Evolutionary conservation across 78 protist species (phyloP), one percentile per base, ranked within the genome.

Genomic region (Thecamonas trahens): DNA sequence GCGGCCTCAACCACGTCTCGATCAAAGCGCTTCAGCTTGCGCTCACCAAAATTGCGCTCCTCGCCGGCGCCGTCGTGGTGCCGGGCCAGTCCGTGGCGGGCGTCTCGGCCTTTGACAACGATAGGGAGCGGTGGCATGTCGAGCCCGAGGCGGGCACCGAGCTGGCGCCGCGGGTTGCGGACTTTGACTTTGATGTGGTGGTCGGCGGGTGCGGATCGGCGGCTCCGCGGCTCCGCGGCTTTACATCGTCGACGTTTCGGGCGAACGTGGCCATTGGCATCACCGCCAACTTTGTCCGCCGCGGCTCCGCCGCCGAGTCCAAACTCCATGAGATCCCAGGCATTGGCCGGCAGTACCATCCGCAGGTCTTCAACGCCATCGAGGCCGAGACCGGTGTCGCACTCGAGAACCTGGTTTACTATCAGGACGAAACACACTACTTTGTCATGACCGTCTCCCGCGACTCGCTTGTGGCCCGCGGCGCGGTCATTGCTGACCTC

Each of bases 1-100:
- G 55, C 20, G 55, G 55, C 20, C 20, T 50, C 55, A 50, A 50
- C 55, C 55, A 50, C 55, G 22, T 50, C 55, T 20, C 55, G 55
- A 50, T 50, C 55, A 50, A 22, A 50, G 34, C 20, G 22, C 55
- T 50, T 50, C 55, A 50, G 22, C 55, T 50, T 22, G 20, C 22
- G 22, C 55, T 50, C 20, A 50, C 55, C 34, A 50, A 50, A 22
- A 50, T 50, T 50, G 55, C 55, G 20, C 55, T 50, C 55, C 20
- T 50, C 22, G 34, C 22, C 22, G 55, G 55, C 34, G 55, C 22
- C 55, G 22, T 24, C 34, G 22, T 50, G 20, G 34, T 50, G 22
- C 55, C n/a, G n/a, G n/a, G n/a, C n/a, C n/a, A n/a, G n/a, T n/a
- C n/a, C n/a, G n/a, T n/a, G n/a, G n/a, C n/a, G n/a, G n/a, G n/a